phyloP scores from a whole-genome alignment of 371 early-diverging fungal species.

The Actinomortierella wolfii region DNA sequence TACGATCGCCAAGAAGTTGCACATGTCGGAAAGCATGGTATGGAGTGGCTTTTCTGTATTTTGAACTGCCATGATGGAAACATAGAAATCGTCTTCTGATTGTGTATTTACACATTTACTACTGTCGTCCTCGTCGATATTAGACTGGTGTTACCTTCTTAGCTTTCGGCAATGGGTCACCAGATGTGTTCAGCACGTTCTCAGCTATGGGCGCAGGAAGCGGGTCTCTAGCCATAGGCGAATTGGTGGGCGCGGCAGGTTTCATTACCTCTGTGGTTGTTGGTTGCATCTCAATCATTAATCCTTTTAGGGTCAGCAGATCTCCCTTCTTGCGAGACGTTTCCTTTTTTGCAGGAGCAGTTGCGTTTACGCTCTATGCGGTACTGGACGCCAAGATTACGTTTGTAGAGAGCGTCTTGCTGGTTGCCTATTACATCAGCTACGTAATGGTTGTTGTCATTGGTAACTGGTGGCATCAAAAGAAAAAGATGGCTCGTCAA shows the following conservation, averaged over 20 bases:
- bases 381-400: slow-evolving; percentile 68
- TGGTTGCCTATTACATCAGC: slow-evolving; percentile 59
- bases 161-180: slow-evolving; percentile 89
- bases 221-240: slow-evolving; percentile 81
- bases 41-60: no score
- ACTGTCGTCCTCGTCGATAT: background rate
- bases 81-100: no score
- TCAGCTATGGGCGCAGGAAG: slow-evolving; percentile 75
- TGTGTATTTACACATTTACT: background rate
- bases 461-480: slow-evolving; percentile 60
- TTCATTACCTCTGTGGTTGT: slow-evolving; percentile 82
- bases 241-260: slow-evolving; percentile 74
- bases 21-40: slow-evolving; percentile 70
- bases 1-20: slow-evolving; percentile 64
- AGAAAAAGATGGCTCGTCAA: slow-evolving; percentile 25
- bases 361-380: slow-evolving; percentile 60
- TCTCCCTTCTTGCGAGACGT: slow-evolving; percentile 77
- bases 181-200: slow-evolving; percentile 84
- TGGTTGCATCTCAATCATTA: slow-evolving; percentile 78
- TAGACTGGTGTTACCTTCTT: slow-evolving; percentile 86
- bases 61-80: no score
- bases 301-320: slow-evolving; percentile 69
- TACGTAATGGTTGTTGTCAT: slow-evolving; percentile 67
- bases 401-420: slow-evolving; percentile 61
- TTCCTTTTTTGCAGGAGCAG: slow-evolving; percentile 72